phyloP scores from a whole-genome alignment of 2,329 filamentous ascomycete genomes.

The Amauroascus verrucosus region DNA sequence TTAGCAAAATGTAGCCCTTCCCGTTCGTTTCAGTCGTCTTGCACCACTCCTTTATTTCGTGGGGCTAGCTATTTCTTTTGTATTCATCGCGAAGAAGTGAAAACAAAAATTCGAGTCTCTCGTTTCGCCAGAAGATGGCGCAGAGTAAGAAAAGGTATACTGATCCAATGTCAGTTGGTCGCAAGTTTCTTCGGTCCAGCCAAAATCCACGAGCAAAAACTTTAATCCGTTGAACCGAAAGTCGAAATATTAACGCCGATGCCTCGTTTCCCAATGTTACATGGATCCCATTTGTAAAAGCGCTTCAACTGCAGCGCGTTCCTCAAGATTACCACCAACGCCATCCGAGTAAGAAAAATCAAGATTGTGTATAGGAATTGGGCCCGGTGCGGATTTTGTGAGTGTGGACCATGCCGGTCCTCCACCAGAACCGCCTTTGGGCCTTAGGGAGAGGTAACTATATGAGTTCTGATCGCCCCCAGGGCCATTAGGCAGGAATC shows the following conservation, averaged over 20 bases:
- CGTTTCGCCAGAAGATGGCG: background rate
- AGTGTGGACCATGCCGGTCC: slow-evolving; percentile 31
- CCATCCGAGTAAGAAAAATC: slow-evolving; percentile 27
- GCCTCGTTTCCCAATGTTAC: slow-evolving; percentile 22
- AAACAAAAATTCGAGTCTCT: background rate
- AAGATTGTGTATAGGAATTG: slow-evolving; percentile 26
- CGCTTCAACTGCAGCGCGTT: slow-evolving; percentile 41
- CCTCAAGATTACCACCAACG: slow-evolving; percentile 27
- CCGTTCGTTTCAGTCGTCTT: background rate
- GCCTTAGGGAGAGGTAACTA: slow-evolving; percentile 17
- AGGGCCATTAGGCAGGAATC: slow-evolving; percentile 38
- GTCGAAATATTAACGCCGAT: slow-evolving; percentile 3
- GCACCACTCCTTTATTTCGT: background rate
- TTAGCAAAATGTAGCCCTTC: background rate
- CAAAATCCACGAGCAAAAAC: slow-evolving; percentile 8
- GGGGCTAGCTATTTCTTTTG: background rate
- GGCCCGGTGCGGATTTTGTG: slow-evolving; percentile 33
- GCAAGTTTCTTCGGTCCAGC: slow-evolving; percentile 8
- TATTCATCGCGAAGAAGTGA: slow-evolving; percentile 3
- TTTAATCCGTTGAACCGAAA: background rate
- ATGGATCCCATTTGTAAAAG: slow-evolving; percentile 41
- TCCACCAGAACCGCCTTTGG: slow-evolving; percentile 22
- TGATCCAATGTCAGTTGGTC: background rate
- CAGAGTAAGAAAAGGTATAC: background rate
- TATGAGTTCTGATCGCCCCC: slow-evolving; percentile 25